Base-by-base conservation (phyloP, 2,329 filamentous ascomycete species). In the Keithomyces neogunnii region DNA sequence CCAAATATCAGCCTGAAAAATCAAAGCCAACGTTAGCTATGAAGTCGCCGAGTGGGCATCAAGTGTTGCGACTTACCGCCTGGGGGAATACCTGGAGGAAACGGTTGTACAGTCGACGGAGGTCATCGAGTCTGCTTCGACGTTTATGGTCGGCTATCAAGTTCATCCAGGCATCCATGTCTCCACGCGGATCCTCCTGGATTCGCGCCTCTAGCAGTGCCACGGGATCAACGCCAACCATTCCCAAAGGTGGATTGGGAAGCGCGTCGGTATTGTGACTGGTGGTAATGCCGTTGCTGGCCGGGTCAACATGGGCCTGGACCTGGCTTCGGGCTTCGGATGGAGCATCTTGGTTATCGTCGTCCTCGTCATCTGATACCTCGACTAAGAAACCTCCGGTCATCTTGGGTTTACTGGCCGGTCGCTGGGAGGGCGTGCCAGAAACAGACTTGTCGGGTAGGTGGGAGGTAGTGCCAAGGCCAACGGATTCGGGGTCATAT, bases 21-120 rank as follows among this genome's bases (percentile, higher is more conserved):
- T 4, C 19, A 19, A 6, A 9, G 10, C 3, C 2, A 19, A n/a
- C 32, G 4, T 30, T 11, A 19, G 35, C 19, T 5, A 19, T 19
- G 4, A 28, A 2, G 30, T 8, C 19, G 19, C 19, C 19, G 19
- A 19, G 19, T 19, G 19, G 38, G 31, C 4, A 38, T 35, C 13
- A 40, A 19, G 8, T 26, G 13, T 26, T 40, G 35, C n/a, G 10
- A 82, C 92, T 80, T 82, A 97, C 93, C 60, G 90, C 85, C 65
- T 89, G 85, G 3, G 93, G 95, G 61, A 97, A 97, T 30, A 92
- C 75, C 57, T 87, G 81, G 58, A 97, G 76, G 66, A 97, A 96
- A 38, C 89, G 82, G 57, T 93, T 86, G 64, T 93, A 99, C 13
- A 85, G 82, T 53, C 77, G 81, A 57, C 92, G 83, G 31, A 88